These are phyloP conservation scores for Adansonia gregorii DNA, from an alignment of 441 rosid genomes.

Conservation along the genomic window DNA sequence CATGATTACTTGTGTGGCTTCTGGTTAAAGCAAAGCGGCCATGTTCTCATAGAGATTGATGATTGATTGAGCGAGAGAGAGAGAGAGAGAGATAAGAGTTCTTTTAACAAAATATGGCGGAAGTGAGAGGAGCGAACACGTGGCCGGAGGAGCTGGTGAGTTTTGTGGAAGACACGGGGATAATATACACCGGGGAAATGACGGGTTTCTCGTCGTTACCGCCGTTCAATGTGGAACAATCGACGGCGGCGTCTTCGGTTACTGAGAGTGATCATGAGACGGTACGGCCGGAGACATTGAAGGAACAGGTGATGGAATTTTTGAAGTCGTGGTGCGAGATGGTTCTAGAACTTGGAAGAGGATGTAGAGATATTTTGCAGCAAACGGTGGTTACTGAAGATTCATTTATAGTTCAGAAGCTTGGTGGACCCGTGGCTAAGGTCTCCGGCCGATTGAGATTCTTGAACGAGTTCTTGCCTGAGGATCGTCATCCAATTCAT, in stretches of 20 bases:
- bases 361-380: slow-evolving; percentile 67
- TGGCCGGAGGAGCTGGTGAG: slow-evolving; percentile 82
- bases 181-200: slow-evolving; percentile 46
- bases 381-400: slow-evolving; percentile 80
- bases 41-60: slow-evolving; percentile 21
- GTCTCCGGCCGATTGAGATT: slow-evolving; percentile 61
- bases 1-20: slow-evolving; percentile 27
- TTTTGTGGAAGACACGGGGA: slow-evolving; percentile 55
- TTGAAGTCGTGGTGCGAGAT: slow-evolving; percentile 91
- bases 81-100: not conserved
- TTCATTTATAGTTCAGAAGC: slow-evolving; percentile 73
- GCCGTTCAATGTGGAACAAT: slow-evolving; percentile 30
- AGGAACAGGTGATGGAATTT: slow-evolving; percentile 73
- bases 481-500: slow-evolving; percentile 91
- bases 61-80: slow-evolving; percentile 6
- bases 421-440: slow-evolving; percentile 68
- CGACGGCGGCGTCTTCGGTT: slow-evolving; percentile 28
- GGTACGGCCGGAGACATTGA: slow-evolving; percentile 48
- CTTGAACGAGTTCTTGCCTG: slow-evolving; percentile 89
- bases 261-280: slow-evolving; percentile 20
- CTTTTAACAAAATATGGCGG: slow-evolving; percentile 45
- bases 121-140: slow-evolving; percentile 52
- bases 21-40: slow-evolving; percentile 35
- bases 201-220: slow-evolving; percentile 34
- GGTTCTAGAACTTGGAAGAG: slow-evolving; percentile 84